Conservation (phyloP, 192 early-diverging fungal species). For the Coemansia sp. region DNA sequence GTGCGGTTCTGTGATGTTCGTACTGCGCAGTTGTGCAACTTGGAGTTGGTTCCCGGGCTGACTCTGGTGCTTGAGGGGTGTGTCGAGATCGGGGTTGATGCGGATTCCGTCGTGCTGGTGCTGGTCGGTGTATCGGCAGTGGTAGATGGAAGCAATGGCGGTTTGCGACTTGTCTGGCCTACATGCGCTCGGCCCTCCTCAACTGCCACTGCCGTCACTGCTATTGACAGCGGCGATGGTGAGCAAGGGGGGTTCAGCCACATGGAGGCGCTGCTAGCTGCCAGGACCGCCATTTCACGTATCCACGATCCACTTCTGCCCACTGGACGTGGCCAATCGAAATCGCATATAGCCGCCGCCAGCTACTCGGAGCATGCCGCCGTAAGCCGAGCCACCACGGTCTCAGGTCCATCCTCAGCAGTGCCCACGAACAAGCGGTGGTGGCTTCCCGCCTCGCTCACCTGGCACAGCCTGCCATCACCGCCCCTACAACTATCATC, state of each 20-base stretch:
- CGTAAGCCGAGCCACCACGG: constrained; percentile 13
- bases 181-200: constrained; percentile 12
- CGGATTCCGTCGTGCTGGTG: neutral
- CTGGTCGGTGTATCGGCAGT: neutral
- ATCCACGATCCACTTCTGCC: neutral
- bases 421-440: constrained; percentile 20
- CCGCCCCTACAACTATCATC: constrained; percentile 17
- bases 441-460: constrained; percentile 1
- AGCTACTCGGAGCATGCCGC: neutral
- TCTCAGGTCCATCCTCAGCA: constrained; percentile 20
- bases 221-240: neutral
- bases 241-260: constrained; percentile 14
- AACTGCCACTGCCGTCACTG: neutral
- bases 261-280: constrained; percentile 34
- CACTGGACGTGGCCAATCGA: neutral
- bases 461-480: neutral
- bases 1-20: constrained; percentile 2
- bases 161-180: constrained; percentile 25
- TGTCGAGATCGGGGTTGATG: constrained; percentile 5
- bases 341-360: neutral
- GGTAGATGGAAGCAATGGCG: neutral
- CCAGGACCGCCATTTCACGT: constrained; percentile 22
- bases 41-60: constrained; percentile 12
- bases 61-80: constrained; percentile 21
- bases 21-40: neutral